Conservation (phyloP, 768 basidiomycete genomes). For the Kwoniella bestiolae region DNA sequence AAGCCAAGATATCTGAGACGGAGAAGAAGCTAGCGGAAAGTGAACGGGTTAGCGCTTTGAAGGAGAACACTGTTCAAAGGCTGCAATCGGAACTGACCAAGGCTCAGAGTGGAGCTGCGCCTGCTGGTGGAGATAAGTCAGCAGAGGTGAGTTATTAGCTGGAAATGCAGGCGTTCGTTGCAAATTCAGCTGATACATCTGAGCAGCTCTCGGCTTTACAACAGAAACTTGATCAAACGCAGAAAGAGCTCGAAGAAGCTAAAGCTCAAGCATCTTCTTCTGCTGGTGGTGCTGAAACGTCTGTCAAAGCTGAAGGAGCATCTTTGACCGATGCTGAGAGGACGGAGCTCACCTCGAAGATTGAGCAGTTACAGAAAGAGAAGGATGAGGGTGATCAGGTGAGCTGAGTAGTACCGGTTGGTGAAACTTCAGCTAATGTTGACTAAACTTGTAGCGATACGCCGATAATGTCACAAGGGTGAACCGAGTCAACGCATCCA, state of each 20-base stretch:
- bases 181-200: slow-evolving; percentile 16
- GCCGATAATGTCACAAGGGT: slow-evolving; percentile 43
- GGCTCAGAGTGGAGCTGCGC: slow-evolving; percentile 14
- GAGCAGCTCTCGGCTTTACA: slow-evolving; percentile 32
- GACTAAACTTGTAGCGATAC: slow-evolving; percentile 33
- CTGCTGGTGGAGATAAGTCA: slow-evolving; percentile 9
- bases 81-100: slow-evolving; percentile 43
- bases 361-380: slow-evolving; percentile 40
- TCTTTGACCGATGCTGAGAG: slow-evolving; percentile 10
- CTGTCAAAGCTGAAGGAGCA: background rate
- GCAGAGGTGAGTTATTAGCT: slow-evolving; percentile 35
- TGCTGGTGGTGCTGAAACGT: slow-evolving; percentile 4
- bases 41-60: slow-evolving; percentile 24
- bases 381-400: slow-evolving; percentile 38
- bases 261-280: slow-evolving; percentile 25
- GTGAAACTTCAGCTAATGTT: background rate
- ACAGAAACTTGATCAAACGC: slow-evolving; percentile 27
- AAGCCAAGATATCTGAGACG: slow-evolving; percentile 33
- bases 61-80: slow-evolving; percentile 41
- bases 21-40: slow-evolving; percentile 39
- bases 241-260: slow-evolving; percentile 44
- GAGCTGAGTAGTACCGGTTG: background rate
- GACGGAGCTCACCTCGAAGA: slow-evolving; percentile 18
- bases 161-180: background rate
- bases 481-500: slow-evolving; percentile 39